phyloP scores from a whole-genome alignment of 495 filamentous ascomycete species.

The Aspergillus cavernicola region DNA sequence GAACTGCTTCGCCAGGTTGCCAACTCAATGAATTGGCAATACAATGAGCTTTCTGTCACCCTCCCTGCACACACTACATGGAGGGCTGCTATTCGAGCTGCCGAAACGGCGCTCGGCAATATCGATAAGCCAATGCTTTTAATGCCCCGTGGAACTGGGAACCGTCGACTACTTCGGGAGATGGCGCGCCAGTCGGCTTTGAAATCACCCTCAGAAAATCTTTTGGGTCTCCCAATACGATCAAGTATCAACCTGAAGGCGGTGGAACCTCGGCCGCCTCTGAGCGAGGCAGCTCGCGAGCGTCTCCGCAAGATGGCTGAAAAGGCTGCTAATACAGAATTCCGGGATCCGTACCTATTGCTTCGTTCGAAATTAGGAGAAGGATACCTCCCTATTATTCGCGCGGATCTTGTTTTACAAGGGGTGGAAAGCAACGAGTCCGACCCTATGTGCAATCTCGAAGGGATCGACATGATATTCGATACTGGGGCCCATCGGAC shows the following conservation, averaged over 20 bases:
- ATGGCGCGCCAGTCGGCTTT: slow-evolving; percentile 2
- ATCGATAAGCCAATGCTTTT: slow-evolving; percentile 10
- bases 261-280: neutral
- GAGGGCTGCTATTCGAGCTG: slow-evolving; percentile 10
- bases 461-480: no score
- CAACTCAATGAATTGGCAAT: slow-evolving; percentile 5
- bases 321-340: neutral
- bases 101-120: slow-evolving; percentile 5
- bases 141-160: slow-evolving; percentile 9
- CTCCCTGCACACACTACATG: slow-evolving; percentile 13
- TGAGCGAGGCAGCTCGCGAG: neutral
- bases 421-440: neutral
- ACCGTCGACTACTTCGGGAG: slow-evolving; percentile 4
- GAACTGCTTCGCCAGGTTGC: slow-evolving; percentile 16
- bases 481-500: no score
- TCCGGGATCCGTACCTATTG: neutral
- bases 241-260: neutral
- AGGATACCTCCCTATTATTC: neutral
- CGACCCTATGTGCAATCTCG: no score
- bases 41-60: slow-evolving; percentile 16
- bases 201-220: neutral
- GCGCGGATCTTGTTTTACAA: neutral
- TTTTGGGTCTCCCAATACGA: neutral
- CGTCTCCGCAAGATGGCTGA: neutral
- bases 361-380: neutral